Evolutionary conservation across 768 basidiomycete genomes (phyloP), one percentile per base, ranked within the genome.

Genomic region (Mycena olivaceomarginata): DNA sequence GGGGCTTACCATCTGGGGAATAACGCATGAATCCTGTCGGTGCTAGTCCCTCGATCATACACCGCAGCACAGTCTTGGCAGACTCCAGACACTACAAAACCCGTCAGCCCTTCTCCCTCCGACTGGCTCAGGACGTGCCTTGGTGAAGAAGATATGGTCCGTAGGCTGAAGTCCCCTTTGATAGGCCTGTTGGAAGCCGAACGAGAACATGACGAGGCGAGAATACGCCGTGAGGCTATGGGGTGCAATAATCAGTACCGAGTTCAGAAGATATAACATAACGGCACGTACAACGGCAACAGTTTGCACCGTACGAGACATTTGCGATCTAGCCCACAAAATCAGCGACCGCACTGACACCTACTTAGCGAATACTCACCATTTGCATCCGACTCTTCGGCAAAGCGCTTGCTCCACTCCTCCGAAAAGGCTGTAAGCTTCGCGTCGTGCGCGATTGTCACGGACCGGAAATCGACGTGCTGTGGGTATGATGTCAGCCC

Each of bases 121-220:
- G 31, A 39, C 5, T 40, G 15, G 18, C 37, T 6, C 51, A 46
- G 67, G 59, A 75, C 87, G 18, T 40, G 93, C 95, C 89, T 92
- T 94, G 71, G 87, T 90, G 77, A 96, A 92, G 83, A 94, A 94
- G 25, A 95, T 81, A 20, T 91, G 84, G 82, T 95, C 94, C 2
- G 89, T 89, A 1, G 88, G 84, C 76, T 92, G 88, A 40, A 95
- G 89, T 1, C 94, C 94, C 10, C 93, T 91, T 78, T 93, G 91
- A 83, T 92, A 95, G 2, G 95, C 95, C 79, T 96, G 93, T 78
- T 96, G 95, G 85, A 96, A 96, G 6, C 94, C 95, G 80, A 96
- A 96, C 0, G 95, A 96, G 81, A 91, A 95, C 94, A 96, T 95
- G 65, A 96, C 95, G 13, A 96, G 91, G 18, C 95, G 89, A 46